Evolutionary conservation across 208 protist species (phyloP).

Genomic region (Leishmania aethiopica): DNA sequence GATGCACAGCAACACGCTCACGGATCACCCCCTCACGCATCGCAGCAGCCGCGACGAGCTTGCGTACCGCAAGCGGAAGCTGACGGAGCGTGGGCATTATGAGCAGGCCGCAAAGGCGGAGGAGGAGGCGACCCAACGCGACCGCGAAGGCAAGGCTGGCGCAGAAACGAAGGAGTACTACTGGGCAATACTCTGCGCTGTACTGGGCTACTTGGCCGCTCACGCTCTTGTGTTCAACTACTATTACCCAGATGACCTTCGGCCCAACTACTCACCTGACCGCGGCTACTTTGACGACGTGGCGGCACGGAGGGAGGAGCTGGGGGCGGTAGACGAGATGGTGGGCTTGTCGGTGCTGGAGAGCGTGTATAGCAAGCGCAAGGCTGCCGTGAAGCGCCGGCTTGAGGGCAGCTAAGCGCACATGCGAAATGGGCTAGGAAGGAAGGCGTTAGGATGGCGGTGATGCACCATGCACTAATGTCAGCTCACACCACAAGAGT

Average conservation of each 20-base stretch:
- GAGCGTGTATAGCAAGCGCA: conserved; percentile 78
- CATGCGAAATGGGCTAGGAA: background rate
- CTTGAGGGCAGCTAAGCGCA: conserved; percentile 16
- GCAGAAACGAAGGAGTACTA: conserved; percentile 84
- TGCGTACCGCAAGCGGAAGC: conserved; percentile 80
- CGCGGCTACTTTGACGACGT: conserved; percentile 87
- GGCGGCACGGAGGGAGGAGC: conserved; percentile 54
- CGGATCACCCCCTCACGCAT: conserved; percentile 84
- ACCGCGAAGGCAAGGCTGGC: conserved; percentile 64
- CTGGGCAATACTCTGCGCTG: conserved; percentile 73
- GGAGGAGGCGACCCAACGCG: conserved; percentile 68
- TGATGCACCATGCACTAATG: background rate
- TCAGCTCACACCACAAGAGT: background rate
- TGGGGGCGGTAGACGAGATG: conserved; percentile 78
- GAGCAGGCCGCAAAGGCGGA: conserved; percentile 76
- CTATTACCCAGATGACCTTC: conserved; percentile 84
- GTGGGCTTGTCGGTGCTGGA: conserved; percentile 82
- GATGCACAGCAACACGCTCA: conserved; percentile 91
- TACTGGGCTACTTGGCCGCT: conserved; percentile 77
- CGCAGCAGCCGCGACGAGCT: conserved; percentile 80
- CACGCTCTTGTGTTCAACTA: conserved; percentile 80
- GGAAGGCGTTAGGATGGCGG: background rate
- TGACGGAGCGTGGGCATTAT: conserved; percentile 85
- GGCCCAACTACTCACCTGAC: conserved; percentile 77
- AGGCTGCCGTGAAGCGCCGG: conserved; percentile 52